Conservation (phyloP, 1,284 basidiomycete species). For the Ustilago xerochloae region DNA sequence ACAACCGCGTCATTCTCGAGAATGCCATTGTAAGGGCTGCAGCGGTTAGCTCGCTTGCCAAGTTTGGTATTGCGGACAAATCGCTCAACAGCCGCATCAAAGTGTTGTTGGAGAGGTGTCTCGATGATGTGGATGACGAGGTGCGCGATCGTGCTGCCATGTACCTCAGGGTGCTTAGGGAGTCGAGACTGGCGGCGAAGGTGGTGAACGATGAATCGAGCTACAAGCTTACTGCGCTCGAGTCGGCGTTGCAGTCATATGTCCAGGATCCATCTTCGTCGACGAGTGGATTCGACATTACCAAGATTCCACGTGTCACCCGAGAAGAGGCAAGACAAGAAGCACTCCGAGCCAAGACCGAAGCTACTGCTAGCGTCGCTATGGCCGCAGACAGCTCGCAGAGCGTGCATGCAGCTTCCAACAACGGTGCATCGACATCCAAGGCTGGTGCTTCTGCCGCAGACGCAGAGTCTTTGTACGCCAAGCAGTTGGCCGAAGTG, state of each 20-base stretch:
- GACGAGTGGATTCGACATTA: conserved; percentile 57
- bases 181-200: conserved; percentile 81
- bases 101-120: conserved; percentile 78
- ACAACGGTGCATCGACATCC: conserved; percentile 47
- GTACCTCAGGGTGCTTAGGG: conserved; percentile 81
- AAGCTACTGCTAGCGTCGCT: conserved; percentile 61
- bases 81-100: conserved; percentile 85
- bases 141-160: conserved; percentile 96
- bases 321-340: conserved; percentile 60
- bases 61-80: conserved; percentile 89
- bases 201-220: conserved; percentile 87
- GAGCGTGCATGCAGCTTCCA: conserved; percentile 42
- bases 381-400: conserved; percentile 61
- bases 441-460: conserved; percentile 20
- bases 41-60: conserved; percentile 91
- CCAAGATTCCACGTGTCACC: conserved; percentile 57
- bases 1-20: conserved; percentile 98
- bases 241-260: conserved; percentile 58
- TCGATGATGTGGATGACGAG: conserved; percentile 99
- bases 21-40: conserved; percentile 98
- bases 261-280: conserved; percentile 53
- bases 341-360: conserved; percentile 60
- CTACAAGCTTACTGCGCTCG: conserved; percentile 63
- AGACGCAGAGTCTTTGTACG: conserved; percentile 75
- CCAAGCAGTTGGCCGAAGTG: conserved; percentile 83